Conservation (phyloP, 352 stramenopile species). For the Albugo laibachii region DNA sequence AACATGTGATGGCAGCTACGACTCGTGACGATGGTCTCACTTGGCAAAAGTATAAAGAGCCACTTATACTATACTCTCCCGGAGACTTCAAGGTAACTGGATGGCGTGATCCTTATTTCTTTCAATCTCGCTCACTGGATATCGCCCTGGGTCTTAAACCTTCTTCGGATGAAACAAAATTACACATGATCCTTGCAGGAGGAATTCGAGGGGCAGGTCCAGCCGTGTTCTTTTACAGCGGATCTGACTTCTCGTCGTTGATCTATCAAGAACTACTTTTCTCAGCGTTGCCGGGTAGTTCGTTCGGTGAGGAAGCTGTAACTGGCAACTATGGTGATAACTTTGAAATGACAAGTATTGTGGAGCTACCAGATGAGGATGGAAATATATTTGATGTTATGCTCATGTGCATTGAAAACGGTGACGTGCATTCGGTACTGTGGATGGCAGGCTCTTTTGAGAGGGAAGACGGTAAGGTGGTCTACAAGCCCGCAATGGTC, state of each 20-base stretch:
- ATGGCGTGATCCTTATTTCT: constrained; percentile 38
- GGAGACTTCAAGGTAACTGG: constrained; percentile 34
- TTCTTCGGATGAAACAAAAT: constrained; percentile 19
- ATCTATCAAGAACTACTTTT: constrained; percentile 43
- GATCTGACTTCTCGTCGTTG: constrained; percentile 31
- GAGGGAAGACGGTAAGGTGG: no score
- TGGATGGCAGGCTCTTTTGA: constrained; percentile 20
- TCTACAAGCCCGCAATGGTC: constrained; percentile 29
- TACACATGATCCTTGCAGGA: constrained; percentile 20
- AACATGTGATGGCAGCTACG: constrained; percentile 45
- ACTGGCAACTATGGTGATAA: constrained; percentile 37
- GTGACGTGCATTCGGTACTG: constrained; percentile 29
- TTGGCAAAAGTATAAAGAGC: constrained; percentile 34
- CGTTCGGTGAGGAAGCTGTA: constrained; percentile 14
- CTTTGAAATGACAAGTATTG: constrained; percentile 46
- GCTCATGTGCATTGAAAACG: constrained; percentile 36
- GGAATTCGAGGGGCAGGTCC: constrained; percentile 27
- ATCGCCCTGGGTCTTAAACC: constrained; percentile 11
- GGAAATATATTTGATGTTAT: constrained; percentile 38
- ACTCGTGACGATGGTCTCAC: constrained; percentile 30
- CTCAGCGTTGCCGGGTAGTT: constrained; percentile 32
- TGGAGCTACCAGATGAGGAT: constrained; percentile 31
- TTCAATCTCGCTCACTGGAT: constrained; percentile 35
- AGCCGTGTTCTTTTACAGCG: constrained; percentile 44
- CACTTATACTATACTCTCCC: constrained; percentile 23